phyloP scores from a whole-genome alignment of 1,139 yeast species.

The Debaryomycetaceae sp. region DNA sequence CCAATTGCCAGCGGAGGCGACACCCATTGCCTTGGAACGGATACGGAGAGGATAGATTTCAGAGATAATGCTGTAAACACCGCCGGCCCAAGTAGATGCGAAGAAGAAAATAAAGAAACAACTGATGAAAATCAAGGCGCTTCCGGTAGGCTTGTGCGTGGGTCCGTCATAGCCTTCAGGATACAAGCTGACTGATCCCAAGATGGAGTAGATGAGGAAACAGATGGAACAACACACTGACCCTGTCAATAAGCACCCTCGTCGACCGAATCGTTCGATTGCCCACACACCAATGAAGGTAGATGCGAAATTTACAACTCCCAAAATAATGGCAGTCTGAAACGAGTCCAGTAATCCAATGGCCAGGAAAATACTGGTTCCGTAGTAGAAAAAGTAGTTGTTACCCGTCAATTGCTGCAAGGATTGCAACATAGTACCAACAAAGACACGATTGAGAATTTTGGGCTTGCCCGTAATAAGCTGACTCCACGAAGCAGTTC shows the following conservation, averaged over 20 bases:
- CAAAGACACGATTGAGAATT: slow-evolving; percentile 50
- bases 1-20: slow-evolving; percentile 74
- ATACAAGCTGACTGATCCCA: slow-evolving; percentile 59
- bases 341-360: slow-evolving; percentile 68
- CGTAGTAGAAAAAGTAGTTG: slow-evolving; percentile 75
- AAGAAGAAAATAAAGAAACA: slow-evolving; percentile 74
- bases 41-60: slow-evolving; percentile 74
- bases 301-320: slow-evolving; percentile 68
- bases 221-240: slow-evolving; percentile 55
- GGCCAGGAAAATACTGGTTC: slow-evolving; percentile 66
- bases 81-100: slow-evolving; percentile 85
- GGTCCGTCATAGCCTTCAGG: slow-evolving; percentile 34
- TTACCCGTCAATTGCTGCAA: slow-evolving; percentile 74
- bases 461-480: slow-evolving; percentile 57
- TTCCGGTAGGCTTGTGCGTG: slow-evolving; percentile 42
- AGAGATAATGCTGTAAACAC: slow-evolving; percentile 66
- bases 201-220: slow-evolving; percentile 52
- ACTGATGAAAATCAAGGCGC: slow-evolving; percentile 67
- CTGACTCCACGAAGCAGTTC: slow-evolving; percentile 61
- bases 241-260: slow-evolving; percentile 50
- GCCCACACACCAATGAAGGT: slow-evolving; percentile 58
- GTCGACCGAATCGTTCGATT: slow-evolving; percentile 64
- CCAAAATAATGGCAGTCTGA: slow-evolving; percentile 66
- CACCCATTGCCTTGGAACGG: slow-evolving; percentile 70
- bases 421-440: slow-evolving; percentile 57